Evolutionary conservation across 2,329 filamentous ascomycete genomes (phyloP).

Genomic region (Piedraia hortae): DNA sequence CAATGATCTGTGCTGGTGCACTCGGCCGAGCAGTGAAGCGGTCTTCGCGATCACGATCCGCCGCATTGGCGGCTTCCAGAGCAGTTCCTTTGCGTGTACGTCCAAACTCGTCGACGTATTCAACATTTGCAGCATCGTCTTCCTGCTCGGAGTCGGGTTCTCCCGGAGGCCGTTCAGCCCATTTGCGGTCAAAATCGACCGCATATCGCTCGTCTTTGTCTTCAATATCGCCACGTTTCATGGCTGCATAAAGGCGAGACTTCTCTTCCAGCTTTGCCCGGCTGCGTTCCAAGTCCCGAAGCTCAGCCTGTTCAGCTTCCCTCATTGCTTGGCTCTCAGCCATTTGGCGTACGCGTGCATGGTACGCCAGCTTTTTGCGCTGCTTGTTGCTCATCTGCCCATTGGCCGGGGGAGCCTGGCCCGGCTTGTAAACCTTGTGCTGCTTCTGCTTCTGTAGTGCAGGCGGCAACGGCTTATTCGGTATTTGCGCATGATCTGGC

Average conservation of each 20-base stretch:
- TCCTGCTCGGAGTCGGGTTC: conserved; percentile 16
- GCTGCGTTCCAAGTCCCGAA: conserved; percentile 32
- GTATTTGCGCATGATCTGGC: no score
- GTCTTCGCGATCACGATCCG: conserved; percentile 25
- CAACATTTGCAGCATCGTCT: conserved; percentile 23
- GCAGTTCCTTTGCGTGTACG: conserved; percentile 48
- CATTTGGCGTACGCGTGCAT: no score
- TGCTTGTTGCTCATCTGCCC: no score
- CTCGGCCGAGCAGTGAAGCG: conserved; percentile 38
- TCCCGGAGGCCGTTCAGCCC: conserved; percentile 34
- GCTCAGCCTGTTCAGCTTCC: no score
- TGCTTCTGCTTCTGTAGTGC: no score
- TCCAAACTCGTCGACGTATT: conserved; percentile 80
- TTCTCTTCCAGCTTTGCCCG: conserved; percentile 75
- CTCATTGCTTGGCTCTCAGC: no score
- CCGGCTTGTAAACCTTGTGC: no score
- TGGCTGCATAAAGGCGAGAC: conserved; percentile 57
- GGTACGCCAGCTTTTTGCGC: no score
- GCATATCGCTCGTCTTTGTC: conserved; percentile 35
- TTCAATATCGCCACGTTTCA: conserved; percentile 62
- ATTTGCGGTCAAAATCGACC: conserved; percentile 90
- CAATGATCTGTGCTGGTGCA: conserved; percentile 45
- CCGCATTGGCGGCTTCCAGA: conserved; percentile 36
- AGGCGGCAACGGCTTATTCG: no score
- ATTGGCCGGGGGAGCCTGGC: no score